Conservation (phyloP, 2,329 filamentous ascomycete genomes). For the Calonectria fujianensis region DNA sequence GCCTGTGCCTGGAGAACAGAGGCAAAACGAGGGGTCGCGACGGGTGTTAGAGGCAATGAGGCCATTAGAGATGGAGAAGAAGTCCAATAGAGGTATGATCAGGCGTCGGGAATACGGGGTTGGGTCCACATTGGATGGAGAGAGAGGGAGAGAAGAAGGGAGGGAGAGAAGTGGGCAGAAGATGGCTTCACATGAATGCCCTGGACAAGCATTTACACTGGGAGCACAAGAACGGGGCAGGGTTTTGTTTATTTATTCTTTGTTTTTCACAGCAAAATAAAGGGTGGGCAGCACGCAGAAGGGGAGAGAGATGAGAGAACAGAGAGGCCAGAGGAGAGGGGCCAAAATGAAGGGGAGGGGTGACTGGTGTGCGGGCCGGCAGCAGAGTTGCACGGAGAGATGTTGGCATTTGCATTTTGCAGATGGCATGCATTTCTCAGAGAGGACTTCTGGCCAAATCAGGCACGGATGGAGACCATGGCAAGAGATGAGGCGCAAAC, state of each 20-base stretch:
- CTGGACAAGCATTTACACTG: not conserved
- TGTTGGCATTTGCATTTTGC: not conserved
- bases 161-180: not conserved
- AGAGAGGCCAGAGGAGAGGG: slow-evolving; percentile 5
- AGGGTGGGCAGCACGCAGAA: not conserved
- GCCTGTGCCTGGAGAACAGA: slow-evolving; percentile 2
- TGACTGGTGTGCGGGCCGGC: slow-evolving; percentile 10
- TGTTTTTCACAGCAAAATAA: not conserved
- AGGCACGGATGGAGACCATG: slow-evolving; percentile 13
- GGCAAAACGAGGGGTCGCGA: slow-evolving; percentile 1
- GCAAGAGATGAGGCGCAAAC: slow-evolving; percentile 26
- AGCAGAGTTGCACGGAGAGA: slow-evolving; percentile 22
- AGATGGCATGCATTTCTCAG: slow-evolving; percentile 10
- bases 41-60: not conserved
- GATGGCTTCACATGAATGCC: not conserved
- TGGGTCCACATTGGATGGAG: slow-evolving; percentile 4
- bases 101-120: not conserved
- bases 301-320: slow-evolving; percentile 2
- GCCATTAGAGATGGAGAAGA: slow-evolving; percentile 4
- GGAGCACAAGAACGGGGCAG: not conserved
- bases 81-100: not conserved
- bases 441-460: slow-evolving; percentile 18
- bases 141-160: not conserved
- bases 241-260: not conserved
- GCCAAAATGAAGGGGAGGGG: not conserved